Percentiles rank a stretch among this genome's conserved stretches.
These are phyloP conservation scores for Scutellaria barbata DNA, from an alignment of 257 asterid species.

Conservation along the genomic window DNA sequence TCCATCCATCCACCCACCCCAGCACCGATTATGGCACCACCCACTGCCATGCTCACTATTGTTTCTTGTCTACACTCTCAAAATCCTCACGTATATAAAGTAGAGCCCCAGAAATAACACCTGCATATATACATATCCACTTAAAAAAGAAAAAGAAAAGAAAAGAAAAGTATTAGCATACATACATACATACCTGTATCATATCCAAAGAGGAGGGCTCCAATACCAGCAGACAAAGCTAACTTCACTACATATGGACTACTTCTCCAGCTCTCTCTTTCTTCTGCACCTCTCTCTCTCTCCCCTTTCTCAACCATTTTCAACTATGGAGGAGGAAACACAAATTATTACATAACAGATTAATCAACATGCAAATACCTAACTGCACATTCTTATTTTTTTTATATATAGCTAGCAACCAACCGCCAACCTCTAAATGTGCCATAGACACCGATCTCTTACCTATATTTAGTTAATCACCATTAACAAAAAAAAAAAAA, in stretches of 20 bases:
- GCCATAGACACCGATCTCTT: too few species aligned
- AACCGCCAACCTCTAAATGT: too few species aligned
- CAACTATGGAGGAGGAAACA: too few species aligned
- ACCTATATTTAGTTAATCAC: too few species aligned
- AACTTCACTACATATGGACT: conserved; percentile 51
- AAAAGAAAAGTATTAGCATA: background rate
- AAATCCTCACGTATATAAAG: conserved; percentile 51
- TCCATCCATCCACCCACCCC: conserved; percentile 63
- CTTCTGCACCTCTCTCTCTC: too few species aligned
- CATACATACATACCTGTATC: conserved; percentile 48
- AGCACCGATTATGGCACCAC: conserved; percentile 71
- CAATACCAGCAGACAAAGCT: conserved; percentile 40
- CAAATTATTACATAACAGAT: too few species aligned
- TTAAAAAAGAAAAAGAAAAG: too few species aligned
- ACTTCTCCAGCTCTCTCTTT: conserved; percentile 43
- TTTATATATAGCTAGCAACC: too few species aligned
- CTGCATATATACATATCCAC: conserved; percentile 23
- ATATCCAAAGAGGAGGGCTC: conserved; percentile 52
- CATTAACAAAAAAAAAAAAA: too few species aligned
- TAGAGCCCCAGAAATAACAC: conserved; percentile 57
- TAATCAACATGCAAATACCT: too few species aligned
- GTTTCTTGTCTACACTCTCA: conserved; percentile 47
- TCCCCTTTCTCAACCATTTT: too few species aligned
- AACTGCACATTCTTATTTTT: too few species aligned
- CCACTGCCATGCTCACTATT: conserved; percentile 70